Conservation (phyloP, 2,329 filamentous ascomycete genomes). For the Endocalyx cinctus region DNA sequence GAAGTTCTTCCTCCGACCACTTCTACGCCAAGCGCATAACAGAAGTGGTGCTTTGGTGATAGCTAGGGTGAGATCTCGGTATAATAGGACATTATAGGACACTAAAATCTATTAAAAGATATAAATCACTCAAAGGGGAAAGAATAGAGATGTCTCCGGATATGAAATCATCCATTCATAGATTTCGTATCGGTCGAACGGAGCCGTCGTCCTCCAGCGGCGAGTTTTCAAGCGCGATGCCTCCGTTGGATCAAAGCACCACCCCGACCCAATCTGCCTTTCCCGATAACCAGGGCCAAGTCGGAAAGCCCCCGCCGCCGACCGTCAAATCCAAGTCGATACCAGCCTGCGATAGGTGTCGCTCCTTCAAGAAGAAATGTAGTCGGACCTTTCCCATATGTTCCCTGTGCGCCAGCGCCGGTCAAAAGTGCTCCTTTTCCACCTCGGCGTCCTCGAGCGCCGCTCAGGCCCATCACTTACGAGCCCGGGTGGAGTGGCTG, state of each 20-base stretch:
- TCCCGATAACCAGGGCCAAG: constrained; percentile 9
- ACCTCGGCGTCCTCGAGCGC: constrained; percentile 24
- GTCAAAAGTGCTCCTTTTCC: constrained; percentile 33
- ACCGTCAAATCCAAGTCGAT: constrained; percentile 20
- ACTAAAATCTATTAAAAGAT: too few relatives aligned
- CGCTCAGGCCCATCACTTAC: constrained; percentile 32
- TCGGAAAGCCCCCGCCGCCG: constrained; percentile 17
- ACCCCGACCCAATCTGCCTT: constrained; percentile 16
- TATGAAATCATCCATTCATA: constrained; percentile 20
- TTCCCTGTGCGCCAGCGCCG: constrained; percentile 34
- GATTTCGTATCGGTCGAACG: constrained; percentile 21
- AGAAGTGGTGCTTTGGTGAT: too few relatives aligned
- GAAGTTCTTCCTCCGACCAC: too few relatives aligned
- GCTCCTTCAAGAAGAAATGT: constrained; percentile 42
- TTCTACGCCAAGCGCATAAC: too few relatives aligned
- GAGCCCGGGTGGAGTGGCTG: constrained; percentile 37
- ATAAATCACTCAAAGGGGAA: too few relatives aligned
- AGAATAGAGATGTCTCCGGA: constrained; percentile 3
- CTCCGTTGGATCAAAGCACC: constrained; percentile 7
- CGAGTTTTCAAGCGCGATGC: constrained; percentile 3
- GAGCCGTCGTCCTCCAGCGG: neutral
- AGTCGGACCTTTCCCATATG: constrained; percentile 37
- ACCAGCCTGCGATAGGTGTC: constrained; percentile 37
- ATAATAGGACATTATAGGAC: too few relatives aligned
- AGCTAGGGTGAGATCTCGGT: too few relatives aligned